Evolutionary conservation across 169 alveolate species (phyloP).

Genomic region (Theileria parva): DNA sequence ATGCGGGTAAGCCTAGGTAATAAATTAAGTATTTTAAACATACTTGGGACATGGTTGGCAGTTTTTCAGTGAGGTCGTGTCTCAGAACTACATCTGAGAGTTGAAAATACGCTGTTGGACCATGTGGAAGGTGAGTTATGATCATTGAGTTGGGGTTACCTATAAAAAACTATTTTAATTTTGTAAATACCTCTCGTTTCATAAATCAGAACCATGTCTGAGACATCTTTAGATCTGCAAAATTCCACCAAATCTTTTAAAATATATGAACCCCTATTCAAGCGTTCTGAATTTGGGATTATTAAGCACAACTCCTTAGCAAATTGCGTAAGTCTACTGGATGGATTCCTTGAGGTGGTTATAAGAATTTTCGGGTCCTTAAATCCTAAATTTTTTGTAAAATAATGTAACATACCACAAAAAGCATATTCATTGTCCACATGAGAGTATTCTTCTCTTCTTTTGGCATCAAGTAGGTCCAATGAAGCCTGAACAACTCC

Average conservation of each 20-base stretch:
- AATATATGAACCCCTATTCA: conserved; percentile 96
- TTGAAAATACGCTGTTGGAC: conserved; percentile 98
- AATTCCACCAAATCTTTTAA: conserved; percentile 91
- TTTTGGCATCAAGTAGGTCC: conserved; percentile 56
- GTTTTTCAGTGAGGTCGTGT: conserved; percentile 95
- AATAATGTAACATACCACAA: conserved; percentile 39
- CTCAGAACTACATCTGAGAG: conserved; percentile 93
- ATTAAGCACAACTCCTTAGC: conserved; percentile 93
- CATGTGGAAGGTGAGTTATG: conserved; percentile 97
- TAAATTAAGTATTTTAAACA: not conserved
- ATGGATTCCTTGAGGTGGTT: conserved; percentile 96
- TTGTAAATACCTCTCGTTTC: conserved; percentile 86
- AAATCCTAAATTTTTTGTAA: conserved; percentile 79
- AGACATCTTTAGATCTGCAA: conserved; percentile 90
- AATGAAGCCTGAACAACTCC: conserved; percentile 64
- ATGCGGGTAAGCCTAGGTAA: conserved; percentile 89
- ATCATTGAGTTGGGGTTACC: conserved; percentile 96
- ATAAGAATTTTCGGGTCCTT: conserved; percentile 92
- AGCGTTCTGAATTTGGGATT: conserved; percentile 93
- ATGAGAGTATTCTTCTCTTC: conserved; percentile 60
- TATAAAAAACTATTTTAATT: conserved; percentile 36
- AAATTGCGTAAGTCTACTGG: conserved; percentile 91
- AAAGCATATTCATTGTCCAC: conserved; percentile 66
- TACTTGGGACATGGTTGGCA: conserved; percentile 92
- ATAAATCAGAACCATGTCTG: conserved; percentile 87